phyloP scores from a whole-genome alignment of 768 basidiomycete species.

The Pisolithus orientalis region DNA sequence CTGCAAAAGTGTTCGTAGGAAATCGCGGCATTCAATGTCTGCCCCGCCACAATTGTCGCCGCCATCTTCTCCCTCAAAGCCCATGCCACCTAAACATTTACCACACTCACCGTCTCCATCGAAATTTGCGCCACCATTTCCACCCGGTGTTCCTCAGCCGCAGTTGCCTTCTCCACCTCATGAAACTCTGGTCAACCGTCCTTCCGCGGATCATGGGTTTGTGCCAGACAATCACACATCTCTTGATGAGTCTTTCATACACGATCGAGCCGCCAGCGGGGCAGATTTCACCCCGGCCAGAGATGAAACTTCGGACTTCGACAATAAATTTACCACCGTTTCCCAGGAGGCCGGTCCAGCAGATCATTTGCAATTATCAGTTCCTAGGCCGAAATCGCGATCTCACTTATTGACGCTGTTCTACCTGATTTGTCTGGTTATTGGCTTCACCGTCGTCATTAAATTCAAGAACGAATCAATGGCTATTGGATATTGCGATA shows the following conservation, averaged over 20 bases:
- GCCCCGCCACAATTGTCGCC: slow-evolving; percentile 54
- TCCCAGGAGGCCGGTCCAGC: slow-evolving; percentile 30
- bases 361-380: slow-evolving; percentile 5
- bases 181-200: slow-evolving; percentile 8
- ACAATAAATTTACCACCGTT: slow-evolving; percentile 26
- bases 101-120: slow-evolving; percentile 46
- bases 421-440: slow-evolving; percentile 29
- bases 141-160: slow-evolving; percentile 27
- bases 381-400: slow-evolving; percentile 10
- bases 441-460: slow-evolving; percentile 29
- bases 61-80: slow-evolving; percentile 35
- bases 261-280: background rate
- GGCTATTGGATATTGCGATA: slow-evolving; percentile 71
- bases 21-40: slow-evolving; percentile 65
- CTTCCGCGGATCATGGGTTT: slow-evolving; percentile 12
- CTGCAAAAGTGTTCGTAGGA: slow-evolving; percentile 38
- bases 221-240: slow-evolving; percentile 6
- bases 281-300: slow-evolving; percentile 13
- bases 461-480: slow-evolving; percentile 65
- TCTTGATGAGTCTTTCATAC: slow-evolving; percentile 1
- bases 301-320: slow-evolving; percentile 10
- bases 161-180: slow-evolving; percentile 20
- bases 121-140: slow-evolving; percentile 50
- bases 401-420: slow-evolving; percentile 40
- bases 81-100: slow-evolving; percentile 16